Evolutionary conservation across 352 stramenopile species (phyloP).

Genomic region (Pythium myriotylum): DNA sequence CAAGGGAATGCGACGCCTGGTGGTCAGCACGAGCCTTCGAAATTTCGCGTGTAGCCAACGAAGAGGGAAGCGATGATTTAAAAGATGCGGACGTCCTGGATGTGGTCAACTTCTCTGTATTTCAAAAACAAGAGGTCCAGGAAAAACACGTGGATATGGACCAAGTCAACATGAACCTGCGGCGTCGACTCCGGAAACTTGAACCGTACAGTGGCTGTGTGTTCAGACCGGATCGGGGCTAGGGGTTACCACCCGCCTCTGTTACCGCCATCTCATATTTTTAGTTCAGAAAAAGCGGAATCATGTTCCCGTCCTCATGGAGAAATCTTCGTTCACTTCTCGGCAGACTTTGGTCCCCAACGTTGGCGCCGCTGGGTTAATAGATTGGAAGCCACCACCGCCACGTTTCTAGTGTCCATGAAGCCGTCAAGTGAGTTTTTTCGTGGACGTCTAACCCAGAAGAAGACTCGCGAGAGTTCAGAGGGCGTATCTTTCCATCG

Average conservation of each 20-base stretch:
- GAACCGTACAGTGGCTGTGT: constrained; percentile 29
- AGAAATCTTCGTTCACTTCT: background rate
- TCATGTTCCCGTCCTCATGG: background rate
- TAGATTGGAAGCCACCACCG: no score
- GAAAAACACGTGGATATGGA: no score
- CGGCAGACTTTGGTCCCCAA: no score
- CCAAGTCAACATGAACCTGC: background rate
- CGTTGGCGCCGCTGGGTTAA: no score
- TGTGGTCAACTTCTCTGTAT: no score
- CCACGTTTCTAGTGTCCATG: no score
- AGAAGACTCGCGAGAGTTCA: no score
- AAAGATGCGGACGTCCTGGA: background rate
- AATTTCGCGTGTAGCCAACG: constrained; percentile 15
- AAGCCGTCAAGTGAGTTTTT: no score
- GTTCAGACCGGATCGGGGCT: constrained; percentile 19
- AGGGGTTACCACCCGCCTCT: background rate
- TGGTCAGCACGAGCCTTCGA: constrained; percentile 19
- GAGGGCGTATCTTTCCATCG: background rate
- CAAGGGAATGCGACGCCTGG: background rate
- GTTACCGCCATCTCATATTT: constrained; percentile 18
- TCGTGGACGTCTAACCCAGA: no score
- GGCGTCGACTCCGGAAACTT: background rate
- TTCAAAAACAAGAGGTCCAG: no score
- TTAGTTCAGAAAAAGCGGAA: background rate
- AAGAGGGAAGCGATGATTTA: background rate